Conservation (phyloP, 495 filamentous ascomycete genomes). For the Lasiosphaeria hispida region DNA sequence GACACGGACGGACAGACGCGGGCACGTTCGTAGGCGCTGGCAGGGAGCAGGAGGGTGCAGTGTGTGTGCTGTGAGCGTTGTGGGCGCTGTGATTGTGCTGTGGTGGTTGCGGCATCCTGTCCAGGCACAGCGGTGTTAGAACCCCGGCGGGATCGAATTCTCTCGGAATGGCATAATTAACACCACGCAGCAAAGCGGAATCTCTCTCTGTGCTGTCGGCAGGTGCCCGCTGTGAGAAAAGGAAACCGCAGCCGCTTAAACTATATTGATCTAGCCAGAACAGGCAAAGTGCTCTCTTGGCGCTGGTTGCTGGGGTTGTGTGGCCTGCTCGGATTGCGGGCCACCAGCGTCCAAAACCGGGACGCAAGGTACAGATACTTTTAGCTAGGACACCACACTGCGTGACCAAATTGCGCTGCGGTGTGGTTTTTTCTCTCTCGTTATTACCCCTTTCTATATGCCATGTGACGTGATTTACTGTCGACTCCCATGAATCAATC, state of each 20-base stretch:
- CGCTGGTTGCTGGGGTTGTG: neutral
- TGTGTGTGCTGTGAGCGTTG: neutral
- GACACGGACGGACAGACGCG: no score
- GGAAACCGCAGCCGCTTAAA: neutral
- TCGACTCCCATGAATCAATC: no score
- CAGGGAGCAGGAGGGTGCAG: neutral
- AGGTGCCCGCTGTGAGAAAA: slow-evolving; percentile 6
- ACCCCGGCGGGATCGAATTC: slow-evolving; percentile 27
- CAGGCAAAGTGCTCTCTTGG: slow-evolving; percentile 8
- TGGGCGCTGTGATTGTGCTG: neutral
- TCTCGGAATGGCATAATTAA: slow-evolving; percentile 30
- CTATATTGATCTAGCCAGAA: slow-evolving; percentile 11
- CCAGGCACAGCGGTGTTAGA: slow-evolving; percentile 18
- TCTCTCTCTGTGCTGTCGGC: slow-evolving; percentile 3
- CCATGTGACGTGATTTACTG: no score
- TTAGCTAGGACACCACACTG: slow-evolving; percentile 3
- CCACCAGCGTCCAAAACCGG: neutral
- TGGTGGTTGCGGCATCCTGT: slow-evolving; percentile 10
- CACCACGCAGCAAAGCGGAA: slow-evolving; percentile 19
- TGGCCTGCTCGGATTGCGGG: slow-evolving; percentile 1
- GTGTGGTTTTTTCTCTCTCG: no score
- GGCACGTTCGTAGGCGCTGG: neutral
- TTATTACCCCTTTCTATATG: no score
- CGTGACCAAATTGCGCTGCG: neutral
- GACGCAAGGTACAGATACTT: slow-evolving; percentile 11